Evolutionary conservation across 352 stramenopile species (phyloP).

Genomic region (Proteromonas lacertae): DNA sequence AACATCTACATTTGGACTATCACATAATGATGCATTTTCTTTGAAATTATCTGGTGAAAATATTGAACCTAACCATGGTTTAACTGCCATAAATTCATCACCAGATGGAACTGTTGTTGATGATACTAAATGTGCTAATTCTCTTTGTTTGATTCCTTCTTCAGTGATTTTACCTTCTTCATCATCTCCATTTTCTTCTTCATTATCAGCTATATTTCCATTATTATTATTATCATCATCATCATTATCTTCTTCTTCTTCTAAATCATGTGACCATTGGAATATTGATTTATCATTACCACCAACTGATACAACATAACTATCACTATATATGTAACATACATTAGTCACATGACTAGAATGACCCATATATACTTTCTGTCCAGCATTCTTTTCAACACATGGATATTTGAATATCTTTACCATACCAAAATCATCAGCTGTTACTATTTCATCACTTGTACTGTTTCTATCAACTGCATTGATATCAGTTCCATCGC

Average conservation of each 20-base stretch:
- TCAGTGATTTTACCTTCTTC: no score
- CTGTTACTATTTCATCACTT: neutral
- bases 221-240: neutral
- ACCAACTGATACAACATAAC: constrained; percentile 26
- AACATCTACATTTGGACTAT: constrained; percentile 6
- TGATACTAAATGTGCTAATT: neutral
- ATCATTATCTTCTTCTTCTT: neutral
- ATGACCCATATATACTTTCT: constrained; percentile 23
- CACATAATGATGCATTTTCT: neutral
- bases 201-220: no score
- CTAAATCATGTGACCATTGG: constrained; percentile 20
- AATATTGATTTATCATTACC: constrained; percentile 34
- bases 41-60: constrained; percentile 7
- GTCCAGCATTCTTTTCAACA: neutral
- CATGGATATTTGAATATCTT: neutral
- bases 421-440: neutral
- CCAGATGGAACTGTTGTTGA: constrained; percentile 3
- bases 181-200: no score
- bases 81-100: constrained; percentile 19
- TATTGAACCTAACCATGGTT: constrained; percentile 21
- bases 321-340: constrained; percentile 22
- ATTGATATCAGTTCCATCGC: neutral
- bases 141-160: neutral
- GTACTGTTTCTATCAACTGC: neutral
- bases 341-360: constrained; percentile 40